Percentiles rank a stretch among this genome's conserved stretches.
Conservation (phyloP, 768 basidiomycete species). For the Porphyrellus cyaneotinctus region DNA sequence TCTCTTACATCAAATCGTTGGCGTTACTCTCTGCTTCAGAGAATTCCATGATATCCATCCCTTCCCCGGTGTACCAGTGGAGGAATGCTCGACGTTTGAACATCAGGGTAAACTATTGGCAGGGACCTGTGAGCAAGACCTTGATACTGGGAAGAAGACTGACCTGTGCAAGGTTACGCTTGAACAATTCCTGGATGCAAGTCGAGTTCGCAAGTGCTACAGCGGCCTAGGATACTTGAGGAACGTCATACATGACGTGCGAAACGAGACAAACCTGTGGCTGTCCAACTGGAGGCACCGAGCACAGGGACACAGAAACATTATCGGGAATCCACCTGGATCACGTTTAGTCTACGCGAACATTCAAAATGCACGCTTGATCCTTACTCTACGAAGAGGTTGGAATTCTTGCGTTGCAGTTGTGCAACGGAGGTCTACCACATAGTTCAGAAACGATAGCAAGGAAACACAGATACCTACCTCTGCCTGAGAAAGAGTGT, state of each 20-base stretch:
- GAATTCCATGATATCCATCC: constrained; percentile 84
- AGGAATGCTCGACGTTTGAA: constrained; percentile 83
- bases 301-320: constrained; percentile 78
- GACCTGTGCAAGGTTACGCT: constrained; percentile 62
- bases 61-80: constrained; percentile 89
- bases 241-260: not conserved
- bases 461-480: constrained; percentile 33
- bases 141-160: constrained; percentile 7
- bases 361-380: not conserved
- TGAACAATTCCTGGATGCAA: constrained; percentile 82
- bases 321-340: constrained; percentile 87
- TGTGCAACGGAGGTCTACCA: constrained; percentile 63
- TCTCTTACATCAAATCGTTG: constrained; percentile 71
- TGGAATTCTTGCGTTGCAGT: constrained; percentile 71
- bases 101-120: constrained; percentile 66
- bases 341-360: constrained; percentile 1
- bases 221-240: constrained; percentile 45
- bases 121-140: constrained; percentile 1
- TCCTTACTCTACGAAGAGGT: constrained; percentile 74
- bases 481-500: constrained; percentile 41
- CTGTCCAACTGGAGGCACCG: constrained; percentile 80
- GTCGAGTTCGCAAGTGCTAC: constrained; percentile 76
- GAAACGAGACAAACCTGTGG: constrained; percentile 44
- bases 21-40: constrained; percentile 84
- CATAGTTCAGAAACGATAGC: constrained; percentile 4